Base-by-base conservation (phyloP, 148 eudicot genomes). In the Limonium bicolor region DNA sequence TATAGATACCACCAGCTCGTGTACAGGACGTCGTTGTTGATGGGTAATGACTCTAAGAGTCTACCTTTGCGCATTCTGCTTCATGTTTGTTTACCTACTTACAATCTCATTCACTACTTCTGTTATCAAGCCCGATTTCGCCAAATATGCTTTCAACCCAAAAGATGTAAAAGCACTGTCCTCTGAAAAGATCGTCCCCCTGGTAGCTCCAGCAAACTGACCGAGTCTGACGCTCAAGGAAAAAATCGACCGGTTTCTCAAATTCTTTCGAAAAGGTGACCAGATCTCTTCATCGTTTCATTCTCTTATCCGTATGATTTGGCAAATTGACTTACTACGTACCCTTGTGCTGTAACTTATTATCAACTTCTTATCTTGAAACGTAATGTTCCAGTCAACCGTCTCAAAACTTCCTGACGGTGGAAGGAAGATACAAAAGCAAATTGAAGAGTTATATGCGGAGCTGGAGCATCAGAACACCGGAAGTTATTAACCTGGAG, bases 91-190 rank as follows among this genome's bases (percentile, higher is more conserved):
- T 13, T 5, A 3, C 22, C 21, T 23, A 9, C 10, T 5, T 1
- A 27, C 21, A n/a, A n/a, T 9, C 21, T 17, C 26, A 26, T 14
- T 17, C 10, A 20, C 16, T 1, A 10, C 24, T 43, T 29, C 12
- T 16, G 29, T n/a, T n/a, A 28, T 16, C 62, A 92, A 95, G 50
- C 73, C 76, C n/a, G 63, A 69, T 23, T 71, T 54, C 54, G 99
- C 95, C 28, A 75, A 71, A 20, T 71, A 51, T 54, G 95, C 95
- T 22, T 80, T 85, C 63, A 92, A 81, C 2, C 99, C 99, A 0
- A 92, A 78, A 53, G 94, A 92, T 41, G 72, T 73, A 43, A 43
- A 31, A 43, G 30, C 31, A 35, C 61, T 60, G 20, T 28, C 49
- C 42, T 48, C 51, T 9, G 69, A 44, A 21, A 68, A 48, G 25